phyloP scores from a whole-genome alignment of 2,329 filamentous ascomycete genomes.

The Fusarium nematophilum region DNA sequence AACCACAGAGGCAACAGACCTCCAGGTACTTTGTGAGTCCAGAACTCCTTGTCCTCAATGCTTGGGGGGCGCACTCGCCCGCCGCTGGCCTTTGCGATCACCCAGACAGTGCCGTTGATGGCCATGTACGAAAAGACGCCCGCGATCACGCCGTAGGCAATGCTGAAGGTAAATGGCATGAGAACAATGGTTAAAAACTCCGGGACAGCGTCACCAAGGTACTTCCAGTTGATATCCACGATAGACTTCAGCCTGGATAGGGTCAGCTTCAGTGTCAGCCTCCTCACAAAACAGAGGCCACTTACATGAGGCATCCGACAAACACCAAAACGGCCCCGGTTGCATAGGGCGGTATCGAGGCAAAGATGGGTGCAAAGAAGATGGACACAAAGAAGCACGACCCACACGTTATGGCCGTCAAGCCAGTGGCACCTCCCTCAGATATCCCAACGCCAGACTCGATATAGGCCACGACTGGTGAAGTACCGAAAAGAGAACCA shows the following conservation, averaged over 20 bases:
- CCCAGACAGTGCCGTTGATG: constrained; percentile 78
- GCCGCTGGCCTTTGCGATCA: constrained; percentile 72
- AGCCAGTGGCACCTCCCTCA: constrained; percentile 84
- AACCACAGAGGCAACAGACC: constrained; percentile 82
- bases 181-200: constrained; percentile 85
- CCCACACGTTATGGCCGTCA: constrained; percentile 84
- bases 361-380: constrained; percentile 92
- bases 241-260: constrained; percentile 83
- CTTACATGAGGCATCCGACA: constrained; percentile 63
- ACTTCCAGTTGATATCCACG: constrained; percentile 88
- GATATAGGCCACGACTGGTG: constrained; percentile 87
- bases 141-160: constrained; percentile 86
- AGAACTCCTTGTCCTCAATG: constrained; percentile 80
- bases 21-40: constrained; percentile 82
- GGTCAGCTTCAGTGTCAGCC: constrained; percentile 40
- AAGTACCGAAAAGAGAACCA: constrained; percentile 79
- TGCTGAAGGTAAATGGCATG: constrained; percentile 93
- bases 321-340: constrained; percentile 90
- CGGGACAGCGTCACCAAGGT: constrained; percentile 84
- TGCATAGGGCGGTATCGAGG: constrained; percentile 89
- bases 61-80: constrained; percentile 80
- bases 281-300: no score
- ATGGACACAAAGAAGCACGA: constrained; percentile 88
- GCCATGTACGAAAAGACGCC: constrained; percentile 81
- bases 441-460: constrained; percentile 92